phyloP scores from a whole-genome alignment of 306 rosid species.

The Abrus precatorius region DNA sequence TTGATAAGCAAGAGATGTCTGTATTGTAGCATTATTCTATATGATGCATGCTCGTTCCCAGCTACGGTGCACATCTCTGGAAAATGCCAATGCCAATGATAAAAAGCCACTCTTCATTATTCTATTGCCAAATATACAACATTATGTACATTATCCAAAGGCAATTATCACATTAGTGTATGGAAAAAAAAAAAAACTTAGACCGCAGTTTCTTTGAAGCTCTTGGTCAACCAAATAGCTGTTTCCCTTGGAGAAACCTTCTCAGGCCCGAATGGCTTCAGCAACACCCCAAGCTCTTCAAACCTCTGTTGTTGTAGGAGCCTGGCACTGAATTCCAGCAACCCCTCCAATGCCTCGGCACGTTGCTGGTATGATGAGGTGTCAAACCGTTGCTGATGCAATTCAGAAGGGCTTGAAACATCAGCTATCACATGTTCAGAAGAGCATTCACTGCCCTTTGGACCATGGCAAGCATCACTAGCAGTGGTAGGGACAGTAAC shows the following conservation, averaged over 20 bases:
- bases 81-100: conserved; percentile 12
- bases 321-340: conserved; percentile 97
- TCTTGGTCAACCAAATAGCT: conserved; percentile 97
- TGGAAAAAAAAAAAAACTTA: conserved; percentile 33
- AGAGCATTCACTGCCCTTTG: conserved; percentile 51
- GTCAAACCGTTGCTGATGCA: conserved; percentile 68
- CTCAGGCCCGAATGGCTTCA: conserved; percentile 94
- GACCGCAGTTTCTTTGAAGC: conserved; percentile 72
- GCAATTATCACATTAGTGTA: conserved; percentile 17
- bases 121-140: conserved; percentile 28
- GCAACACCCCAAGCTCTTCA: conserved; percentile 91
- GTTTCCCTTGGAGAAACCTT: conserved; percentile 98
- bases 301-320: conserved; percentile 78
- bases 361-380: conserved; percentile 86
- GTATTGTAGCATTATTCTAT: background rate
- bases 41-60: background rate
- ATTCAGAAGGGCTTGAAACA: conserved; percentile 74
- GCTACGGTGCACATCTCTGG: background rate
- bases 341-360: conserved; percentile 95
- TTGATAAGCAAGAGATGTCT: background rate
- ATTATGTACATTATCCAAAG: conserved; percentile 37
- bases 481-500: conserved; percentile 54
- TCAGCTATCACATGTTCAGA: conserved; percentile 67
- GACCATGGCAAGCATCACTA: conserved; percentile 56
- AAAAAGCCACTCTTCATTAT: conserved; percentile 33